Evolutionary conservation across 345 rosid species (phyloP).

Genomic region (Lumnitzera racemosa): DNA sequence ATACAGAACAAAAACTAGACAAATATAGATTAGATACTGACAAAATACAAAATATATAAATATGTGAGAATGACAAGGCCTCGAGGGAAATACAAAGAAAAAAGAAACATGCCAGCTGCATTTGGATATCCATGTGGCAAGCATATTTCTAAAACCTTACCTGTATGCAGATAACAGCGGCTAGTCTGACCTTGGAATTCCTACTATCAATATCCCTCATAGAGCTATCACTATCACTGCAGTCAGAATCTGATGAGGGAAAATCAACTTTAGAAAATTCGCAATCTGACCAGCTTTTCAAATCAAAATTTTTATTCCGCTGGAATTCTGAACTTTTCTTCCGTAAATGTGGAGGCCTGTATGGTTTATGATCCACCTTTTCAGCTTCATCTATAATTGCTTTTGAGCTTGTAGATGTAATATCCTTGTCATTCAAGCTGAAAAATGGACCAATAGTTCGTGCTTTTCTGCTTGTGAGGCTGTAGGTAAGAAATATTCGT

Average conservation of each 20-base stretch:
- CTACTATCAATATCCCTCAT: conserved; percentile 32
- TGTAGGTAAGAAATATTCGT: conserved; percentile 65
- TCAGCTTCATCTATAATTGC: conserved; percentile 28
- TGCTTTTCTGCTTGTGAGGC: conserved; percentile 40
- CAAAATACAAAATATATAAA: too few relatives aligned
- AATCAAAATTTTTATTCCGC: conserved; percentile 30
- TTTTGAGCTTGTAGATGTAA: conserved; percentile 21
- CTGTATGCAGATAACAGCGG: conserved; percentile 75
- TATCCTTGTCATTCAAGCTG: conserved; percentile 36
- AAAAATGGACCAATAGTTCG: conserved; percentile 17
- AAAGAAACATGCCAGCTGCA: too few relatives aligned
- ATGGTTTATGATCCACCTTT: conserved; percentile 37
- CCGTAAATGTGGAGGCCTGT: conserved; percentile 92
- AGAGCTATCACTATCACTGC: conserved; percentile 73
- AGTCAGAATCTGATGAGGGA: conserved; percentile 80
- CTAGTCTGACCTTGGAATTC: conserved; percentile 68
- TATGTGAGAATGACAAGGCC: too few relatives aligned
- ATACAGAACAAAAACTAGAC: too few relatives aligned
- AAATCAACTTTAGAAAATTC: conserved; percentile 43
- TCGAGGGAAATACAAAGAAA: too few relatives aligned
- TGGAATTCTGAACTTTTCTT: conserved; percentile 36
- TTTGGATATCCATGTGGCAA: too few relatives aligned
- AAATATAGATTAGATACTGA: too few relatives aligned
- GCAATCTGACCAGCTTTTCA: conserved; percentile 29
- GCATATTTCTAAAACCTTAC: conserved; percentile 20